phyloP scores from a whole-genome alignment of 768 basidiomycete genomes.

The Coprinopsis strossmayeri region DNA sequence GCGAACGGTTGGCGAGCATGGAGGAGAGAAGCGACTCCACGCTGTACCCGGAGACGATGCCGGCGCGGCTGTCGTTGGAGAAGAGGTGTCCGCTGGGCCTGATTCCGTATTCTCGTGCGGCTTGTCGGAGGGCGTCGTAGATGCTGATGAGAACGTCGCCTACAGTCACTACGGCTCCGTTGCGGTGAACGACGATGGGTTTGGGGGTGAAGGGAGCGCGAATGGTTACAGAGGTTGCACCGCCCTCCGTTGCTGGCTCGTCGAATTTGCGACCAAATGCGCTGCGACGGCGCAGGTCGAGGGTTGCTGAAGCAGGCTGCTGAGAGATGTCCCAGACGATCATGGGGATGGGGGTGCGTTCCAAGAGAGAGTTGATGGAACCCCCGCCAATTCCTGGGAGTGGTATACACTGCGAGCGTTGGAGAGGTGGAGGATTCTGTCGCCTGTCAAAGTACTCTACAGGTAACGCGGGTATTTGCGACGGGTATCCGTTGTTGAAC shows the following conservation, averaged over 20 bases:
- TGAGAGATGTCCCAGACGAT: slow-evolving; percentile 3
- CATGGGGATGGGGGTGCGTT: slow-evolving; percentile 3
- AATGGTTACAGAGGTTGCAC: slow-evolving; percentile 6
- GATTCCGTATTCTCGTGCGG: neutral
- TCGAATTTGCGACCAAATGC: neutral
- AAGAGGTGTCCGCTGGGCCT: neutral
- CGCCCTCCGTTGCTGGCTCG: slow-evolving; percentile 1
- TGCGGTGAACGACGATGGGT: slow-evolving; percentile 7
- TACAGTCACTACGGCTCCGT: slow-evolving; percentile 6
- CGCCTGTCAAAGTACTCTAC: slow-evolving; percentile 1
- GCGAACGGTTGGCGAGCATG: slow-evolving; percentile 4
- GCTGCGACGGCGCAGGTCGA: slow-evolving; percentile 3
- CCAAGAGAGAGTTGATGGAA: slow-evolving; percentile 7
- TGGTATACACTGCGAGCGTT: neutral
- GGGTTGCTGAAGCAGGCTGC: neutral
- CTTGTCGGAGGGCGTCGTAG: slow-evolving; percentile 3
- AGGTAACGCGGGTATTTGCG: neutral
- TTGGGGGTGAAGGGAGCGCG: slow-evolving; percentile 2
- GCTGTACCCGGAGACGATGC: neutral
- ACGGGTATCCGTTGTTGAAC: slow-evolving; percentile 2
- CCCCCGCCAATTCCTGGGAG: slow-evolving; percentile 5
- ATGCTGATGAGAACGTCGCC: slow-evolving; percentile 7
- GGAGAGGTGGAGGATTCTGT: slow-evolving; percentile 1
- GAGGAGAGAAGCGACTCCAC: neutral
- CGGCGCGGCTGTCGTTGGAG: neutral